These are phyloP conservation scores for Ceratocystis ficicola DNA, from an alignment of 2,329 filamentous ascomycete species.

Conservation along the genomic window DNA sequence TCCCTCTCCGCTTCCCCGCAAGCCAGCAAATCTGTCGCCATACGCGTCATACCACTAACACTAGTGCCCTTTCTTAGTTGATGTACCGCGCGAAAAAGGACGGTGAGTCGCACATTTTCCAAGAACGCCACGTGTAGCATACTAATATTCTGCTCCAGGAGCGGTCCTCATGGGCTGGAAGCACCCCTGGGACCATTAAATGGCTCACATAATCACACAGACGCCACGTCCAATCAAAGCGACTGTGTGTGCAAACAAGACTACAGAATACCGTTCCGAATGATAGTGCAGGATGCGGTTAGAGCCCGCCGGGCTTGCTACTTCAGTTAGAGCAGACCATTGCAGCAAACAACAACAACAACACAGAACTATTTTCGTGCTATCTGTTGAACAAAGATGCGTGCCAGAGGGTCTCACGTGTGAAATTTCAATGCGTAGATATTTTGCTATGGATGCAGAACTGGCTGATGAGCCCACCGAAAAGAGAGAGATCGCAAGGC, in stretches of 20 bases:
- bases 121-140: background rate
- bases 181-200: constrained; percentile 91
- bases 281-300: background rate
- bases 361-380: background rate
- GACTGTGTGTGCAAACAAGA: background rate
- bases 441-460: background rate
- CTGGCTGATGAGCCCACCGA: too few relatives aligned
- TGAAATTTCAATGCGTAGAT: background rate
- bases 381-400: background rate
- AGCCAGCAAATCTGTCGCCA: background rate
- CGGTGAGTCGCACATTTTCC: constrained; percentile 38
- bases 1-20: constrained; percentile 23
- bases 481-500: too few relatives aligned
- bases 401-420: background rate
- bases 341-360: background rate
- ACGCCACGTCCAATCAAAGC: background rate
- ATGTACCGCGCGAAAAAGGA: constrained; percentile 97
- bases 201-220: constrained; percentile 11
- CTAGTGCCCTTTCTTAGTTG: constrained; percentile 42
- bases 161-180: constrained; percentile 81
- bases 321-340: constrained; percentile 9
- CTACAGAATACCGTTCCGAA: background rate
- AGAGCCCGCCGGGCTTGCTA: background rate
- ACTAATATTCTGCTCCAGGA: constrained; percentile 32
- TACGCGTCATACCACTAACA: background rate